phyloP scores from a whole-genome alignment of 148 eudicot genomes.

The Fagopyrum homotropicum region DNA sequence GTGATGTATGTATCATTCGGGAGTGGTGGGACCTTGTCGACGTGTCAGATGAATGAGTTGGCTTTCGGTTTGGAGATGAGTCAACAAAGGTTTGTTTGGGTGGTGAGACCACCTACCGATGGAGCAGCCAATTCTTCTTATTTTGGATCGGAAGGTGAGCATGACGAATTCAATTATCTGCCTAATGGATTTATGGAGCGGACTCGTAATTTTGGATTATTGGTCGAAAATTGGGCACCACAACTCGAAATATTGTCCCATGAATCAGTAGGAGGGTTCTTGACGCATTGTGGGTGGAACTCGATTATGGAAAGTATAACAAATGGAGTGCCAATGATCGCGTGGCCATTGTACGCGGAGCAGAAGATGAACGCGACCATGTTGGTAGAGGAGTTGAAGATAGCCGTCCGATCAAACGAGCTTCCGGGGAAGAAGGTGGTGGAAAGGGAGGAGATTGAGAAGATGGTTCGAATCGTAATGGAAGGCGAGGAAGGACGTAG shows the following conservation, averaged over 20 bases:
- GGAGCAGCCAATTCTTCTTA: neutral
- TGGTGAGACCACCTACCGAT: conserved; percentile 15
- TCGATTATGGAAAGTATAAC: conserved; percentile 10
- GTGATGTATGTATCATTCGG: conserved; percentile 43
- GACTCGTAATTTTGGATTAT: neutral
- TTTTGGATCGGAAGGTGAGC: neutral
- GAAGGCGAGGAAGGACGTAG: neutral
- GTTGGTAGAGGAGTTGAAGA: neutral
- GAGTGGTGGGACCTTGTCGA: conserved; percentile 37
- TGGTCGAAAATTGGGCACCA: conserved; percentile 13
- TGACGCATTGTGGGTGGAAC: conserved; percentile 18
- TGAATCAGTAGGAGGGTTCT: conserved; percentile 12
- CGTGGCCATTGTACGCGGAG: conserved; percentile 8
- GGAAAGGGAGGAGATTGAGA: neutral
- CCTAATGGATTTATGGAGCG: conserved; percentile 11
- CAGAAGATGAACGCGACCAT: neutral
- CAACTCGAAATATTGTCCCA: conserved; percentile 13
- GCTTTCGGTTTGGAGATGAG: conserved; percentile 29
- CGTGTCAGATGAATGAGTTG: conserved; percentile 30
- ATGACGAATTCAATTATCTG: neutral
- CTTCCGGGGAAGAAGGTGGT: neutral
- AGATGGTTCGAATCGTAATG: neutral
- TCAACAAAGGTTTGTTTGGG: conserved; percentile 38
- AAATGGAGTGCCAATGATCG: neutral
- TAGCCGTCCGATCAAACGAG: neutral